These are phyloP conservation scores for Saccharomyces pastorianus DNA, from an alignment of 1,139 yeast genomes.

Conservation along the genomic window DNA sequence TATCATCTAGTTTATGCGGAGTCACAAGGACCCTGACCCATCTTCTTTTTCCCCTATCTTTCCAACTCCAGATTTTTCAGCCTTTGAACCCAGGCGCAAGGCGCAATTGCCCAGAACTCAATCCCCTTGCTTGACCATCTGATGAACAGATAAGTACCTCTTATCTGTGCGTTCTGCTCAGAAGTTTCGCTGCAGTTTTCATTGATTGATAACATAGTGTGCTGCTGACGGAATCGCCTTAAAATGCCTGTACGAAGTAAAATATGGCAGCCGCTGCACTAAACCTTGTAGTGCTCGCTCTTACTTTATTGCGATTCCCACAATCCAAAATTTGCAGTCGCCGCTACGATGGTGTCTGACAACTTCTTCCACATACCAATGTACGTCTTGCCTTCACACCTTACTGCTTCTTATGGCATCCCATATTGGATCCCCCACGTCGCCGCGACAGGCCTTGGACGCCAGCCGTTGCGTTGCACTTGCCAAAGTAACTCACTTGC, in stretches of 20 bases:
- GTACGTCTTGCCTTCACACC: not conserved
- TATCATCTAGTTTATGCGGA: not conserved
- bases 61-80: not conserved
- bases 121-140: not conserved
- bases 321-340: not conserved
- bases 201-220: not conserved
- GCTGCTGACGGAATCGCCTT: not conserved
- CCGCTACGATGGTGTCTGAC: not conserved
- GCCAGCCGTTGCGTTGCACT: constrained; percentile 1
- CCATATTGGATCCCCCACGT: not conserved
- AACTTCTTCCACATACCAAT: not conserved
- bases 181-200: not conserved
- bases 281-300: not conserved
- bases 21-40: not conserved
- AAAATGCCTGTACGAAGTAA: not conserved
- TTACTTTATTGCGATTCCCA: not conserved
- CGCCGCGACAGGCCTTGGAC: not conserved
- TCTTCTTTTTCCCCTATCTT: not conserved
- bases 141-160: not conserved
- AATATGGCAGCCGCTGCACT: not conserved
- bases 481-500: not conserved
- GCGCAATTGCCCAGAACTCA: not conserved
- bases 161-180: not conserved
- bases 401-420: not conserved
- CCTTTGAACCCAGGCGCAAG: not conserved